Evolutionary conservation across 441 rosid species (phyloP), one percentile per base, ranked within the genome.

Genomic region (Cnidoscolus chayamansa): DNA sequence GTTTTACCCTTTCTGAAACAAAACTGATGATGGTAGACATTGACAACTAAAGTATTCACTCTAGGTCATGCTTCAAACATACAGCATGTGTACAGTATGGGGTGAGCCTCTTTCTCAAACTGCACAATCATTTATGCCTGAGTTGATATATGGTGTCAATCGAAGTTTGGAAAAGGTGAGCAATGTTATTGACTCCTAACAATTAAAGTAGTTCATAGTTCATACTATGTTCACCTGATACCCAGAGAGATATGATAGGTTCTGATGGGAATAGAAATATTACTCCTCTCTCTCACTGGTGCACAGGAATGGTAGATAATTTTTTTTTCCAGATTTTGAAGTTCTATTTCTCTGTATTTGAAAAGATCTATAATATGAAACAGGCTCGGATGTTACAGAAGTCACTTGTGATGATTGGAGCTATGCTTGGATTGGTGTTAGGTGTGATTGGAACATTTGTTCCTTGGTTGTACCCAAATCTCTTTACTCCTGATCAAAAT

Each of bases 101-200:
- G 92, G 97, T 32, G 96, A 87, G 81, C 96, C 97, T 50, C 95
- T 94, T 51, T 94, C 96, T 74, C 97, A 92, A 83, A 88, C 97
- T 55, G 94, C 98, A 65, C 97, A 90, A 76, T 89, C 97, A 73
- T 94, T 92, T 76, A 92, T 92, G 97, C 98, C 97, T 0, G 97
- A 86, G 89, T 79, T 92, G 83, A 76, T 94, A 77, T 84, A 86
- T 45, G 97, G 98, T 71, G 77, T 67, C 74, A 80, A 81, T 53
- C 87, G 88, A 71, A 88, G 78, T 81, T 81, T 89, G 80, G 76
- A 78, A 65, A 92, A 92, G 88, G 97, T 91, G 65, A 25, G 78
- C 65, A 62, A 61, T 48, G 8, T 60, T 60, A 58, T 16, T 7
- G 20, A 32, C 13, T 40, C 64, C 43, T 69, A 16, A 43, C 53